phyloP scores from a whole-genome alignment of 352 stramenopile genomes.

The Peronosclerospora sorghi region DNA sequence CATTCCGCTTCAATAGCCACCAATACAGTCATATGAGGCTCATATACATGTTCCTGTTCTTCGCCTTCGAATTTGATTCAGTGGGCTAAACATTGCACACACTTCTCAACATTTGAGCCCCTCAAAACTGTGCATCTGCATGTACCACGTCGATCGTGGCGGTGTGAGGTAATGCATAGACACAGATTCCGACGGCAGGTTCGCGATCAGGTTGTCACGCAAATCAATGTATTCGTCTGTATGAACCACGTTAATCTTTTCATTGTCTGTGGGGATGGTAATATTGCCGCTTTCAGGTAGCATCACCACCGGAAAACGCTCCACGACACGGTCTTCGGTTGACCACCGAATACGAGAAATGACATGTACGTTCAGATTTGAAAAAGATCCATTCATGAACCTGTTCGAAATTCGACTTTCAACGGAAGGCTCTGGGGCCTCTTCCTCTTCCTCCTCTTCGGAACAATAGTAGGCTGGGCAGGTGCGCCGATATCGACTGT shows the following conservation, averaged over 20 bases:
- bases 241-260: constrained; percentile 59
- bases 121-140: constrained; percentile 76
- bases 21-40: constrained; percentile 2
- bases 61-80: constrained; percentile 1
- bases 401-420: constrained; percentile 74
- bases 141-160: constrained; percentile 70
- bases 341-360: constrained; percentile 65
- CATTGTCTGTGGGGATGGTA: constrained; percentile 61
- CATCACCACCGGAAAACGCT: constrained; percentile 63
- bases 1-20: background rate
- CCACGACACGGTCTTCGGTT: constrained; percentile 39
- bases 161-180: constrained; percentile 49
- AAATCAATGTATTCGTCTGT: constrained; percentile 58
- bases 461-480: constrained; percentile 38
- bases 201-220: constrained; percentile 45
- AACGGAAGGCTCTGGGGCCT: constrained; percentile 34
- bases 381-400: constrained; percentile 77
- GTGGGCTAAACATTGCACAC: background rate
- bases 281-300: constrained; percentile 52
- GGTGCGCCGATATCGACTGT: constrained; percentile 20
- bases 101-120: constrained; percentile 33
- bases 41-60: background rate
- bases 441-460: constrained; percentile 72
- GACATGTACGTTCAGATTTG: constrained; percentile 56
- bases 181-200: constrained; percentile 17